These are phyloP conservation scores for Trichoderma orchidacearum DNA, from an alignment of 495 filamentous ascomycete species.

Conservation along the genomic window DNA sequence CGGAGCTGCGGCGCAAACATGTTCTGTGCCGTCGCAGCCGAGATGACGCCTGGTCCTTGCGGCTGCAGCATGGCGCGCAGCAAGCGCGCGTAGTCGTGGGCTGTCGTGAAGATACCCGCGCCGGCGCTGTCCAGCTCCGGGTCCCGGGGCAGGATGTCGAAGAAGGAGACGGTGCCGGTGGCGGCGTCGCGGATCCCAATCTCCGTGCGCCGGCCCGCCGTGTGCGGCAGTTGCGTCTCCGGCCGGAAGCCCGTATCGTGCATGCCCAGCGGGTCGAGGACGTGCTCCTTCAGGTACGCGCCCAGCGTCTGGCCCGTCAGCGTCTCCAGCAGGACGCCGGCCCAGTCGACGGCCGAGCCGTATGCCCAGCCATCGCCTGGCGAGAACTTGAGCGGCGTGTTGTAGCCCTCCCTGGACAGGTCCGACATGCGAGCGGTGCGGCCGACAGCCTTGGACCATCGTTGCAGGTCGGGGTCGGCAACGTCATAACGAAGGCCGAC, in stretches of 20 bases:
- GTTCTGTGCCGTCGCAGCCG: constrained; percentile 21
- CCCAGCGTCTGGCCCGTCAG: constrained; percentile 9
- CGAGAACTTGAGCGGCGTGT: constrained; percentile 12
- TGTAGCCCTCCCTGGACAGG: constrained; percentile 15
- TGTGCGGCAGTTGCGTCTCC: neutral
- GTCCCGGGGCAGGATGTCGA: constrained; percentile 3
- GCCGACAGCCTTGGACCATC: constrained; percentile 11
- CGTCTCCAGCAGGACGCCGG: constrained; percentile 13
- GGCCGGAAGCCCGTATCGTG: constrained; percentile 8
- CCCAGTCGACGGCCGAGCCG: constrained; percentile 17
- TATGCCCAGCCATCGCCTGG: constrained; percentile 20
- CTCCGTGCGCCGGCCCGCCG: neutral
- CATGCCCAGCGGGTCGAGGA: constrained; percentile 13
- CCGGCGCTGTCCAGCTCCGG: constrained; percentile 29
- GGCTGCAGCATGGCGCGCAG: constrained; percentile 28
- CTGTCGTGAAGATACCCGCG: constrained; percentile 33
- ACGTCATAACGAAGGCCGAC: constrained; percentile 14
- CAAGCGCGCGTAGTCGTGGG: constrained; percentile 34
- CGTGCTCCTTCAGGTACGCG: constrained; percentile 9
- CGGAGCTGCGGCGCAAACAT: constrained; percentile 41
- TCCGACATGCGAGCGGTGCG: constrained; percentile 4
- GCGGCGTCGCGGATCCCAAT: constrained; percentile 3
- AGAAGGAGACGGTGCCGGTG: constrained; percentile 2
- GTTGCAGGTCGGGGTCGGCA: constrained; percentile 9
- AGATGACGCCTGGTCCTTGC: constrained; percentile 6